Evolutionary conservation across 345 rosid species (phyloP).

Genomic region (Salix viminalis): DNA sequence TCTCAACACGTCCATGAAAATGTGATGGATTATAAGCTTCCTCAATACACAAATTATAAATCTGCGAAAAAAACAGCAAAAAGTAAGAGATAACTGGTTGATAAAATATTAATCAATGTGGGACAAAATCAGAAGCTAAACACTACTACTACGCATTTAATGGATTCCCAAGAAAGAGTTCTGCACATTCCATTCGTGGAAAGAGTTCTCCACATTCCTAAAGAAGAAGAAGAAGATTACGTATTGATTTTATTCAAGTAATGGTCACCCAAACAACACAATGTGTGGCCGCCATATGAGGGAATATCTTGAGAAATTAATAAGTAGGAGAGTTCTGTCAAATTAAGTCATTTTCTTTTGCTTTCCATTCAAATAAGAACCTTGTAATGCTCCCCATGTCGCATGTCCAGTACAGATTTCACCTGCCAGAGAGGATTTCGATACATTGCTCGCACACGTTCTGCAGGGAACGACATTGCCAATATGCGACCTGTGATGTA

Average conservation of each 20-base stretch:
- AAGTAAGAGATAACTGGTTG: background rate
- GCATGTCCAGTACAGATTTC: constrained; percentile 81
- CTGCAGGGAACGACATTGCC: constrained; percentile 93
- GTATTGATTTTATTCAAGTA: background rate
- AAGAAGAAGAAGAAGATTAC: background rate
- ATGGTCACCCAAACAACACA: background rate
- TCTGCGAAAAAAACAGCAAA: constrained; percentile 26
- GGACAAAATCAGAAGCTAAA: background rate
- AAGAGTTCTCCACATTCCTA: background rate
- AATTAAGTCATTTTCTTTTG: background rate
- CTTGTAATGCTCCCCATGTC: constrained; percentile 68
- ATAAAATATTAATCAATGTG: too few relatives aligned
- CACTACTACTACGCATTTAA: background rate
- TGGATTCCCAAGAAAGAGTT: background rate
- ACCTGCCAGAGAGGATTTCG: constrained; percentile 98
- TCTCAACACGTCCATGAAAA: constrained; percentile 78
- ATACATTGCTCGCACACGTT: constrained; percentile 78
- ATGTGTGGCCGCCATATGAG: background rate
- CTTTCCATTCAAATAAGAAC: background rate
- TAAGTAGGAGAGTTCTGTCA: background rate
- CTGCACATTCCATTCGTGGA: background rate
- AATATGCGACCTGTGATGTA: constrained; percentile 65
- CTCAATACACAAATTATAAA: constrained; percentile 83
- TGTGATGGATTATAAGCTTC: constrained; percentile 65
- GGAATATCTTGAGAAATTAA: background rate